A percentile compares a stretch with the other conserved stretches of the same genome.
Evolutionary conservation across 2,329 filamentous ascomycete species (phyloP).

Genomic region (Teratosphaeria viscida): DNA sequence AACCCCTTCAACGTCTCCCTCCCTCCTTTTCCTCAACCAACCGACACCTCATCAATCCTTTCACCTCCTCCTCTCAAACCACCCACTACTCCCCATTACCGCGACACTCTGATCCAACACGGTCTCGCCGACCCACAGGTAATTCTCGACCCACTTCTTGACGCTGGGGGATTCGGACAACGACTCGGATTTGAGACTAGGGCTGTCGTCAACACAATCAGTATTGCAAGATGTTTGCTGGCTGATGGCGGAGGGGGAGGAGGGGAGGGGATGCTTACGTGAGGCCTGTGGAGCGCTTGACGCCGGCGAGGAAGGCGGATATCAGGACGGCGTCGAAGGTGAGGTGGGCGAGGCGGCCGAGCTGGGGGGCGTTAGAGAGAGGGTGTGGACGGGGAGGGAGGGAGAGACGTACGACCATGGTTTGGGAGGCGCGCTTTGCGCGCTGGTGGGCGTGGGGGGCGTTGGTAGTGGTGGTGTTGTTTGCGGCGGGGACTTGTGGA

Average conservation of each 20-base stretch:
- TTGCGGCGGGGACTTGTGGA: background rate
- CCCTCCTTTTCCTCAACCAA: background rate
- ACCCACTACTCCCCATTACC: slow-evolving; percentile 75
- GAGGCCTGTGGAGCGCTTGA: slow-evolving; percentile 93
- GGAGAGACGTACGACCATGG: slow-evolving; percentile 13
- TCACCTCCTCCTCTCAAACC: slow-evolving; percentile 79
- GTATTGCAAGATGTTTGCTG: slow-evolving; percentile 11
- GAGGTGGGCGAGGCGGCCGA: slow-evolving; percentile 88
- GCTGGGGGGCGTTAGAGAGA: slow-evolving; percentile 42
- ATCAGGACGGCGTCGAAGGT: slow-evolving; percentile 94
- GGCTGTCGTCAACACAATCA: slow-evolving; percentile 40
- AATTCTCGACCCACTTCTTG: slow-evolving; percentile 82
- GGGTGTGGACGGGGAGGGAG: background rate
- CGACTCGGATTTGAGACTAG: slow-evolving; percentile 80
- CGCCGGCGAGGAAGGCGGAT: slow-evolving; percentile 90
- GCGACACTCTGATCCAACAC: slow-evolving; percentile 97
- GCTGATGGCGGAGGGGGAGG: background rate
- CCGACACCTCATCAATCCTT: background rate
- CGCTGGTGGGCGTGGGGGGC: background rate
- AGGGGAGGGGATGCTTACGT: slow-evolving; percentile 55
- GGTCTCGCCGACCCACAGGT: slow-evolving; percentile 91
- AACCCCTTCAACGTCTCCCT: background rate
- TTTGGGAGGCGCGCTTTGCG: background rate
- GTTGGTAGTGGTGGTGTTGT: background rate
- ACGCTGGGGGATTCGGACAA: slow-evolving; percentile 75